Evolutionary conservation across 2,329 filamentous ascomycete species (phyloP), one percentile per base, ranked within the genome.

Genomic region (Rasamsonia emersonii): DNA sequence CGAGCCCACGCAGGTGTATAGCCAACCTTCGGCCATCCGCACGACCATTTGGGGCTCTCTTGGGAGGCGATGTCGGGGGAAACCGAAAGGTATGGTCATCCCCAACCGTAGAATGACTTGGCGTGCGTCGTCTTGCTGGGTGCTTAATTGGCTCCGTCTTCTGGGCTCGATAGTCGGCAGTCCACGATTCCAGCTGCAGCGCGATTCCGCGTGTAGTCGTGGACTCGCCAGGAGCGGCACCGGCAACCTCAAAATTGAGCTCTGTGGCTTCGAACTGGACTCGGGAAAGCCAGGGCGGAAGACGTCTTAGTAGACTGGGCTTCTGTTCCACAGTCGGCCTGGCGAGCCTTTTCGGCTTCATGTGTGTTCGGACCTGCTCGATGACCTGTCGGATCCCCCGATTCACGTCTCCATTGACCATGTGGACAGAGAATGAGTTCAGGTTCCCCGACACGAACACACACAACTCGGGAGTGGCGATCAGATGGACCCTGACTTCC

Each of bases 371-470:
- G 32, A 95, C 70, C 50, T 96, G 86, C 24, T 78, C 76, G 9
- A 95, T 77, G 40, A 98, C 95, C 54, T 96, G 86, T 15, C 84
- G 83, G 18, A 98, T 70, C 14, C 91, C 93, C 49, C 93, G 82
- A 33, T 81, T 91, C 37, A 98, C 94, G 51, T 98, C 91, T 4
- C 85, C 80, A 14, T 89, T 79, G 6, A 95, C 79, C 68, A 98
- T 80, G 50, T 86, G 91, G 29, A 94, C 70, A 2, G 85, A 84
- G 43, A 93, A 88, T 0, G 86, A 93, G 51, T 93, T 83, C 2
- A 95, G 64, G 39, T 77, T 85, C 13, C 83, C 86, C 30, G 76
- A 81, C 8, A 80, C 76, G 33, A 86, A 75, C 7, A 96, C 86
- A 28, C 82, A 80, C 5, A 95, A 75, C 43, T 95, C 81, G 0